These are phyloP conservation scores for Ceratocystis harringtonii DNA, from an alignment of 2,329 filamentous ascomycete genomes.

Conservation along the genomic window DNA sequence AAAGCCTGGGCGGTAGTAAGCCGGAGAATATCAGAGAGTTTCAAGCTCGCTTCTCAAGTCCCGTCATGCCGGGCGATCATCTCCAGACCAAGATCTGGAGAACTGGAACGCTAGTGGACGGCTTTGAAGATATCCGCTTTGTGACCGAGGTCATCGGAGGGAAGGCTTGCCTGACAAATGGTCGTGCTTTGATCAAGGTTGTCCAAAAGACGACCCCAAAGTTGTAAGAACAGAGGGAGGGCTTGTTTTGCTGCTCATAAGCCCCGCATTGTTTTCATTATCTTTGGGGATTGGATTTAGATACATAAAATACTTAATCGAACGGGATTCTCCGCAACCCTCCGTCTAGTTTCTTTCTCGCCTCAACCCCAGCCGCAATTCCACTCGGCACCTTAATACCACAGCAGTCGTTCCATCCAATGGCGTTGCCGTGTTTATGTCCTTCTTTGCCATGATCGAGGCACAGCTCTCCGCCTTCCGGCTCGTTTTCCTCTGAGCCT, in stretches of 20 bases:
- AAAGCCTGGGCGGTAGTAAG: constrained; percentile 58
- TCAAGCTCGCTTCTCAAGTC: constrained; percentile 73
- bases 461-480: constrained; percentile 38
- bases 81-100: constrained; percentile 70
- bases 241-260: not conserved
- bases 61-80: constrained; percentile 71
- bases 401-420: constrained; percentile 87
- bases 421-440: constrained; percentile 49
- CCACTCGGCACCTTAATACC: constrained; percentile 95
- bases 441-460: constrained; percentile 37
- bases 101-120: constrained; percentile 46
- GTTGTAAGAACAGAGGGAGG: constrained; percentile 31
- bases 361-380: constrained; percentile 77
- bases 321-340: constrained; percentile 63
- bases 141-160: constrained; percentile 61
- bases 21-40: constrained; percentile 75
- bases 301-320: constrained; percentile 37
- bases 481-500: constrained; percentile 33
- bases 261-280: not conserved
- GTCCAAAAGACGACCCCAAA: constrained; percentile 26
- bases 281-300: not conserved
- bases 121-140: constrained; percentile 73
- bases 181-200: constrained; percentile 60
- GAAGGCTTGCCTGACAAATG: constrained; percentile 78
- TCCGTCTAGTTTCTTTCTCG: constrained; percentile 55